Conservation (phyloP, 2,329 filamentous ascomycete species). For the Trichoderma endophyticum region DNA sequence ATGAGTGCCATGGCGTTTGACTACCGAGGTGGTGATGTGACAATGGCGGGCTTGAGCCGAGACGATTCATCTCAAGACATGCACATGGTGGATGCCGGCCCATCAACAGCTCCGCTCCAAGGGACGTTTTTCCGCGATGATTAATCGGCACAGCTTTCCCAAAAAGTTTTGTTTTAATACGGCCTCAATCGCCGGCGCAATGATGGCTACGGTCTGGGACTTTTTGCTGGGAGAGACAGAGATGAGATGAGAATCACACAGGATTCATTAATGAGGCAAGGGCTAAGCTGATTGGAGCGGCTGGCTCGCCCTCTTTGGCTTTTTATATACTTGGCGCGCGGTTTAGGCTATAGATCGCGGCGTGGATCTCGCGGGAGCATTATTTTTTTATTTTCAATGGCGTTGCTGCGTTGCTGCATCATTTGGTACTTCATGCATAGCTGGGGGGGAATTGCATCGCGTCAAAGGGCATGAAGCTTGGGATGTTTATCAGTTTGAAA, state of each 20-base stretch:
- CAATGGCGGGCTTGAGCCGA: conserved; percentile 30
- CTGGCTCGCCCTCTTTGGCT: conserved; percentile 28
- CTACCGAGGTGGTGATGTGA: conserved; percentile 35
- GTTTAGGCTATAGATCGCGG: conserved; percentile 33
- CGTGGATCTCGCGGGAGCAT: conserved; percentile 31
- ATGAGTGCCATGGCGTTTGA: conserved; percentile 50
- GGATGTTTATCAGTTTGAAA: conserved; percentile 21
- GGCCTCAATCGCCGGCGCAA: conserved; percentile 11
- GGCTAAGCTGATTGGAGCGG: conserved; percentile 22
- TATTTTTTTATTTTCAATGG: conserved; percentile 28
- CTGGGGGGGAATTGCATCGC: conserved; percentile 28
- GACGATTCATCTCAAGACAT: conserved; percentile 46
- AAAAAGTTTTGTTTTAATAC: neutral
- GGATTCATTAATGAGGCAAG: conserved; percentile 10
- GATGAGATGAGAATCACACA: neutral
- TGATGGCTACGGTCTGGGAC: conserved; percentile 1
- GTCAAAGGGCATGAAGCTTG: conserved; percentile 24
- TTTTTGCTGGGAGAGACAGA: conserved; percentile 17
- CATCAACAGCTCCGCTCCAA: conserved; percentile 52
- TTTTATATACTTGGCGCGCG: conserved; percentile 29
- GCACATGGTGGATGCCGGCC: conserved; percentile 55
- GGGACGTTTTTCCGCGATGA: conserved; percentile 52
- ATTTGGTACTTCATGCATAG: conserved; percentile 27
- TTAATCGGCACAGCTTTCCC: conserved; percentile 22
- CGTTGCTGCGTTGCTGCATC: conserved; percentile 32